phyloP scores from a whole-genome alignment of 345 rosid genomes.

The Anastatica hierochuntica region DNA sequence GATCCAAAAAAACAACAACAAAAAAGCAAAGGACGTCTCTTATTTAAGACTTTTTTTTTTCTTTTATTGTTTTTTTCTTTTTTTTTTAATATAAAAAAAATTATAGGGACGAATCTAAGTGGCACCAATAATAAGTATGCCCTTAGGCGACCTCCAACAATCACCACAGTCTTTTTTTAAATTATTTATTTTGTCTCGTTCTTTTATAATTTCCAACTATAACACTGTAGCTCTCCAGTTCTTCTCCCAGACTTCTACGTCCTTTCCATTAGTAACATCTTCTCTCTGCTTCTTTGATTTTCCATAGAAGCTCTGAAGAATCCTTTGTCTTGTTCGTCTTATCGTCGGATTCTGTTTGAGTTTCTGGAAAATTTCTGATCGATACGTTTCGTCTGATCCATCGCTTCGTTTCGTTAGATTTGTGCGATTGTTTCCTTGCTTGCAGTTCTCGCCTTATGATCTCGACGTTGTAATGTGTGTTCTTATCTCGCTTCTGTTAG shows the following conservation, averaged over 20 bases:
- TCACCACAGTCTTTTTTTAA: too few relatives aligned
- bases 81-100: too few relatives aligned
- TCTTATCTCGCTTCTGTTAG: background rate
- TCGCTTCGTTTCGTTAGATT: background rate
- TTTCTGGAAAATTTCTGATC: background rate
- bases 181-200: too few relatives aligned
- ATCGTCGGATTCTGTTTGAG: background rate
- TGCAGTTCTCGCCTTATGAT: conserved; percentile 9
- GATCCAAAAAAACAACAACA: too few relatives aligned
- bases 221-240: conserved; percentile 18
- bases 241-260: conserved; percentile 1
- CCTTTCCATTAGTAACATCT: background rate
- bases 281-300: conserved; percentile 18
- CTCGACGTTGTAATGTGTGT: conserved; percentile 10
- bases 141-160: too few relatives aligned
- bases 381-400: background rate
- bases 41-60: too few relatives aligned
- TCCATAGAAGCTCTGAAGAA: conserved; percentile 1
- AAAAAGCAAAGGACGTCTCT: too few relatives aligned
- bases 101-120: too few relatives aligned
- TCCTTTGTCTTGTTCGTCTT: background rate
- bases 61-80: too few relatives aligned
- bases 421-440: background rate
- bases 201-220: too few relatives aligned
- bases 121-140: too few relatives aligned